Percentiles rank a stretch among this genome's conserved stretches.
These are phyloP conservation scores for Myriosclerotinia scirpicola DNA, from an alignment of 2,329 filamentous ascomycete genomes.

Conservation along the genomic window DNA sequence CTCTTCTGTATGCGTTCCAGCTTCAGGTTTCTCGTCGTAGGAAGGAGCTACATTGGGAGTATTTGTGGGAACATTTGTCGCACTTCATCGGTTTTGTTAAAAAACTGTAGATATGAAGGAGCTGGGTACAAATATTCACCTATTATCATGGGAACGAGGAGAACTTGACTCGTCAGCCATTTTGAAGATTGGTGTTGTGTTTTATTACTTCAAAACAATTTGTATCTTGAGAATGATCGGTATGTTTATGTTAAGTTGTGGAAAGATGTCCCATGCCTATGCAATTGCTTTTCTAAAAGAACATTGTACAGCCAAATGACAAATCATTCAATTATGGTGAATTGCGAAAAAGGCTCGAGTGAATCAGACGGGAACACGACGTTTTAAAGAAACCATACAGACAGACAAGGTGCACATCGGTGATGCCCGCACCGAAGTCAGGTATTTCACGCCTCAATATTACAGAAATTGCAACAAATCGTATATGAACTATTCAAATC, in stretches of 20 bases:
- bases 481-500: conserved; percentile 13
- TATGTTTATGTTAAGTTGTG: not conserved
- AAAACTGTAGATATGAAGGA: not conserved
- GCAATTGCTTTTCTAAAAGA: not conserved
- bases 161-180: conserved; percentile 13
- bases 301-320: conserved; percentile 2
- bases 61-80: not conserved
- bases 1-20: not conserved
- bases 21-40: not conserved
- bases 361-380: conserved; percentile 10
- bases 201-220: not conserved
- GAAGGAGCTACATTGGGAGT: not conserved
- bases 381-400: not conserved
- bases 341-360: not conserved
- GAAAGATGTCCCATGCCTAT: not conserved
- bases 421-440: conserved; percentile 4
- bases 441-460: not conserved
- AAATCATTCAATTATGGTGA: not conserved
- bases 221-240: not conserved
- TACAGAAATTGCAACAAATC: not conserved
- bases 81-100: conserved; percentile 7
- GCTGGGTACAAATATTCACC: not conserved
- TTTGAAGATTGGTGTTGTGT: not conserved
- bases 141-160: conserved; percentile 11
- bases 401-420: not conserved